Conservation (phyloP, 2,329 filamentous ascomycete species). For the Neonectria hederae region DNA sequence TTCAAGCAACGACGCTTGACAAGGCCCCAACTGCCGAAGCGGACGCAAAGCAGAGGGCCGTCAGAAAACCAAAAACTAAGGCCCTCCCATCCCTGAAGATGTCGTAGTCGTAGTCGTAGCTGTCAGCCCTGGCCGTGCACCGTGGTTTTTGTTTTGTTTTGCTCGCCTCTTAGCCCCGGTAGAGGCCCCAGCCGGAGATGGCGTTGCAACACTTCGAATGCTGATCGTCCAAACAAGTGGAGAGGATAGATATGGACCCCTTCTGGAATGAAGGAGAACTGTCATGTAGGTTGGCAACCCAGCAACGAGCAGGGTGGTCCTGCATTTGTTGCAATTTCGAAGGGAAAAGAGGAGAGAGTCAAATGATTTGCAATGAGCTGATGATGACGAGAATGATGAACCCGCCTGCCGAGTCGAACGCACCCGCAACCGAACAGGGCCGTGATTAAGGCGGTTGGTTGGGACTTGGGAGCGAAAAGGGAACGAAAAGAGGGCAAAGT, state of each 20-base stretch:
- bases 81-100: neutral
- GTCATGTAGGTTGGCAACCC: too few relatives aligned
- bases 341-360: too few relatives aligned
- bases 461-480: neutral
- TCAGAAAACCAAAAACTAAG: neutral
- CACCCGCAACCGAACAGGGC: neutral
- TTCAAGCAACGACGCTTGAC: neutral
- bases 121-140: too few relatives aligned
- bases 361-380: constrained; percentile 8
- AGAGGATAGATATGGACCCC: neutral
- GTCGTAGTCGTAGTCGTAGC: neutral
- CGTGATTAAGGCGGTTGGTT: neutral
- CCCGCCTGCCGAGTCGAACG: too few relatives aligned
- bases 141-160: too few relatives aligned
- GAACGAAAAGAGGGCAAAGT: too few relatives aligned
- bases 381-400: too few relatives aligned
- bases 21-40: neutral
- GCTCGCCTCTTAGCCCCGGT: constrained; percentile 7
- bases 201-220: constrained; percentile 7
- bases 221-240: constrained; percentile 19
- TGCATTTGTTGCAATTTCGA: too few relatives aligned
- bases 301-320: too few relatives aligned
- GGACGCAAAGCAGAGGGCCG: neutral
- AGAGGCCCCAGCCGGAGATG: constrained; percentile 9
- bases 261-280: constrained; percentile 5